Percentiles rank a stretch among this genome's conserved stretches.
These are phyloP conservation scores for Truncatella angustata DNA, from an alignment of 2,329 filamentous ascomycete species.

Conservation along the genomic window DNA sequence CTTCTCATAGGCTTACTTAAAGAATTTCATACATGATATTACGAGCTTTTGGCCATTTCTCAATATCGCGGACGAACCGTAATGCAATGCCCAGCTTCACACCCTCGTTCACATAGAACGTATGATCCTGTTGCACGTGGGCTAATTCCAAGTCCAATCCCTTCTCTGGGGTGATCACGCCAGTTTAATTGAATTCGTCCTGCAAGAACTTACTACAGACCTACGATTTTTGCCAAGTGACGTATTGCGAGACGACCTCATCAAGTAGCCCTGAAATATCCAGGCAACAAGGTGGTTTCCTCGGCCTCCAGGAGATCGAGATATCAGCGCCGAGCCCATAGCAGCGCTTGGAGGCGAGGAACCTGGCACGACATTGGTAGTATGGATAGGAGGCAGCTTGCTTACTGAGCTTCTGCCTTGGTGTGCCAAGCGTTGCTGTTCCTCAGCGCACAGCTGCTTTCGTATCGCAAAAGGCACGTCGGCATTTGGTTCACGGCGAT, in stretches of 20 bases:
- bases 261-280: background rate
- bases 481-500: no score
- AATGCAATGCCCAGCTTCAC: conserved; percentile 27
- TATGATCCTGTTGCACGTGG: conserved; percentile 25
- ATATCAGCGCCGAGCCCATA: no score
- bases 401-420: no score
- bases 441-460: no score
- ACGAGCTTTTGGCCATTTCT: conserved; percentile 15
- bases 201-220: background rate
- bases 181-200: background rate
- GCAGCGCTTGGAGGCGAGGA: no score
- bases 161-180: background rate
- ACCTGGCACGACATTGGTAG: conserved; percentile 1
- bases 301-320: no score
- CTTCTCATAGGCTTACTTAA: no score
- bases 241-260: background rate
- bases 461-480: no score
- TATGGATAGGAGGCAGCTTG: no score
- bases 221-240: background rate
- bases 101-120: conserved; percentile 27
- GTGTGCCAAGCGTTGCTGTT: no score
- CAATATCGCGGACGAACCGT: conserved; percentile 29
- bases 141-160: conserved; percentile 26
- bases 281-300: no score
- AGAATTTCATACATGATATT: no score